phyloP scores from a whole-genome alignment of 106 monocot genomes.

The Platanthera zijinensis region DNA sequence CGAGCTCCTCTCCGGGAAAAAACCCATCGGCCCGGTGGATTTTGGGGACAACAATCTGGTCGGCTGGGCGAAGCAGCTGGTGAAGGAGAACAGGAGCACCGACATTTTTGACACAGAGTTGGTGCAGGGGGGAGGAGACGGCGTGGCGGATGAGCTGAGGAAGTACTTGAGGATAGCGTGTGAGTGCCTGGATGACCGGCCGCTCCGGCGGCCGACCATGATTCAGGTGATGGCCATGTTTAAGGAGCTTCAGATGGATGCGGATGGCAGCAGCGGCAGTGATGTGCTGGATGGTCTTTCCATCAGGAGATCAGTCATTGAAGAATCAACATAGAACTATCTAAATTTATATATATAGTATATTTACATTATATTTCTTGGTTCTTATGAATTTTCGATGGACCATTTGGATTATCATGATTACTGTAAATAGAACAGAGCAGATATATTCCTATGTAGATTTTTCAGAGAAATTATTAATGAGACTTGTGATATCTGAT shows the following conservation, averaged over 20 bases:
- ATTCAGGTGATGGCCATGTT: constrained; percentile 78
- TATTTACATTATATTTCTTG: background rate
- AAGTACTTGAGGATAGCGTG: constrained; percentile 57
- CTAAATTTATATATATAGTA: background rate
- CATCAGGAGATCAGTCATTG: constrained; percentile 21
- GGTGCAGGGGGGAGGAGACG: constrained; percentile 3
- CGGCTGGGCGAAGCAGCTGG: constrained; percentile 76
- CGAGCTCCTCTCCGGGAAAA: constrained; percentile 69
- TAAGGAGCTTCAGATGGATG: constrained; percentile 54
- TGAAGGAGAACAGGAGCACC: constrained; percentile 40
- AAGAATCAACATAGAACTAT: constrained; percentile 26
- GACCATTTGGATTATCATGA: background rate
- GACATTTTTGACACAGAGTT: constrained; percentile 60
- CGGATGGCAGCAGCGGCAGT: constrained; percentile 21
- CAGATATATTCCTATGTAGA: background rate
- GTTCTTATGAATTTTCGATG: background rate
- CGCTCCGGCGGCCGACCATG: constrained; percentile 62
- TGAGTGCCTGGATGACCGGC: constrained; percentile 67
- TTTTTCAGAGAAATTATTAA: too few species aligned
- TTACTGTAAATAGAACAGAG: constrained; percentile 5
- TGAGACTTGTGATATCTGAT: too few species aligned
- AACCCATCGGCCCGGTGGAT: constrained; percentile 49
- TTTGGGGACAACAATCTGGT: constrained; percentile 81
- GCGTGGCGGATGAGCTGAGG: constrained; percentile 30
- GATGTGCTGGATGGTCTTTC: constrained; percentile 54